Evolutionary conservation across 805 yeast species (phyloP).

Genomic region (Starmerella powellii): DNA sequence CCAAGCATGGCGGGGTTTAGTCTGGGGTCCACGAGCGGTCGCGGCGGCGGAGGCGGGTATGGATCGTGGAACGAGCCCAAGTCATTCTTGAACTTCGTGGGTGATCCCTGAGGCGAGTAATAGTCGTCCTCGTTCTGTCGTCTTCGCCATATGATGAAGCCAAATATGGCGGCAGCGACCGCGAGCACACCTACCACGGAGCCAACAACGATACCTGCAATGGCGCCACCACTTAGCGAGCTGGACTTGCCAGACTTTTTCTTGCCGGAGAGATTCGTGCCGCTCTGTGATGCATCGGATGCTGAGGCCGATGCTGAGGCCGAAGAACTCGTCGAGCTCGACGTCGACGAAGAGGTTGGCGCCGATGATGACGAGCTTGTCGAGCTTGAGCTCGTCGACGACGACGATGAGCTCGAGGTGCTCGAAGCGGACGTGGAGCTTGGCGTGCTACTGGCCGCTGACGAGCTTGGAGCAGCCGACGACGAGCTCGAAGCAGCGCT

Average conservation of each 20-base stretch:
- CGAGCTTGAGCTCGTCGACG: not conserved
- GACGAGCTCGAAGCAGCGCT: not conserved
- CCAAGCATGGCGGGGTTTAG: constrained; percentile 69
- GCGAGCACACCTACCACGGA: constrained; percentile 36
- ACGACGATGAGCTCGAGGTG: constrained; percentile 9
- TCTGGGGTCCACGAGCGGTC: constrained; percentile 45
- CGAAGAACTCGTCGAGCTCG: not conserved
- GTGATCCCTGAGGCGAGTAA: constrained; percentile 26
- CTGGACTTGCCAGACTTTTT: constrained; percentile 18
- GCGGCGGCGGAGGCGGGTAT: constrained; percentile 18
- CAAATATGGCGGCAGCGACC: constrained; percentile 31
- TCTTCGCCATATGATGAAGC: constrained; percentile 36
- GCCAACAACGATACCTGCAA: constrained; percentile 52
- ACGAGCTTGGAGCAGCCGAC: constrained; percentile 19
- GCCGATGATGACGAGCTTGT: not conserved
- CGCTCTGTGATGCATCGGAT: constrained; percentile 3
- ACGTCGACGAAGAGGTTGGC: not conserved
- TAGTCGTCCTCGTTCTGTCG: constrained; percentile 37
- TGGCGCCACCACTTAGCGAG: constrained; percentile 37
- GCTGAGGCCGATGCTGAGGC: not conserved
- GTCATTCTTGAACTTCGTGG: constrained; percentile 24
- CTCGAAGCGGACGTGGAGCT: constrained; percentile 24
- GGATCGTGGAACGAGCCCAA: constrained; percentile 18
- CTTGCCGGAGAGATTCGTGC: constrained; percentile 24
- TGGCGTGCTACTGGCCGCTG: constrained; percentile 8